These are phyloP conservation scores for Annulohypoxylon truncatum DNA, from an alignment of 2,329 filamentous ascomycete genomes.

Conservation along the genomic window DNA sequence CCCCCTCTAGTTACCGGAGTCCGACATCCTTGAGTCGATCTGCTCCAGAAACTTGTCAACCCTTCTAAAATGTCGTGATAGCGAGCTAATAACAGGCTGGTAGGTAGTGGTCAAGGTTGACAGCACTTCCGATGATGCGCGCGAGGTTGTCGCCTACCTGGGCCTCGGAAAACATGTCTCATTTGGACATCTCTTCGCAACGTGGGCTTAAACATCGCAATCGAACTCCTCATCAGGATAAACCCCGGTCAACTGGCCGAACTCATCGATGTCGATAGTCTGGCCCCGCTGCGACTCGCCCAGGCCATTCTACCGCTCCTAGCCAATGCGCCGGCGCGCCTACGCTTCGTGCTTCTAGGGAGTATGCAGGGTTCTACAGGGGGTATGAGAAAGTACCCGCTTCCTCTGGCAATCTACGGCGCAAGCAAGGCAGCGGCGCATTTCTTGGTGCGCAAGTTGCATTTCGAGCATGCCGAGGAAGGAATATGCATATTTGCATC, in stretches of 20 bases:
- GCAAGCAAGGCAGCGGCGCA: conserved; percentile 28
- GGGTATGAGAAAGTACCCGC: conserved; percentile 22
- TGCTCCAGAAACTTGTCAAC: conserved; percentile 38
- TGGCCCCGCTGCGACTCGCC: conserved; percentile 29
- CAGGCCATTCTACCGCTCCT: conserved; percentile 29
- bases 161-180: conserved; percentile 47
- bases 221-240: conserved; percentile 28
- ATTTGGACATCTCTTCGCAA: conserved; percentile 61
- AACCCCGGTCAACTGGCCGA: conserved; percentile 23
- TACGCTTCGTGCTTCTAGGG: conserved; percentile 31
- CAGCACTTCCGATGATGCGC: conserved; percentile 47
- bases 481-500: conserved; percentile 12
- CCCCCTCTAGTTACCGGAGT: conserved; percentile 48
- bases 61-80: conserved; percentile 48
- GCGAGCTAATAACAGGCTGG: conserved; percentile 49
- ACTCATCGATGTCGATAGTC: conserved; percentile 28
- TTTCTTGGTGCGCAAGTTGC: conserved; percentile 28
- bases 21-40: conserved; percentile 34
- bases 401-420: conserved; percentile 26
- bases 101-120: conserved; percentile 56
- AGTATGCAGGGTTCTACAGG: conserved; percentile 23
- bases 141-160: conserved; percentile 48
- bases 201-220: conserved; percentile 48
- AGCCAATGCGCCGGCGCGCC: conserved; percentile 1
- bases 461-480: conserved; percentile 23